These are phyloP conservation scores for Paramecium sonneborni DNA, from an alignment of 73 alveolate genomes.

Conservation along the genomic window DNA sequence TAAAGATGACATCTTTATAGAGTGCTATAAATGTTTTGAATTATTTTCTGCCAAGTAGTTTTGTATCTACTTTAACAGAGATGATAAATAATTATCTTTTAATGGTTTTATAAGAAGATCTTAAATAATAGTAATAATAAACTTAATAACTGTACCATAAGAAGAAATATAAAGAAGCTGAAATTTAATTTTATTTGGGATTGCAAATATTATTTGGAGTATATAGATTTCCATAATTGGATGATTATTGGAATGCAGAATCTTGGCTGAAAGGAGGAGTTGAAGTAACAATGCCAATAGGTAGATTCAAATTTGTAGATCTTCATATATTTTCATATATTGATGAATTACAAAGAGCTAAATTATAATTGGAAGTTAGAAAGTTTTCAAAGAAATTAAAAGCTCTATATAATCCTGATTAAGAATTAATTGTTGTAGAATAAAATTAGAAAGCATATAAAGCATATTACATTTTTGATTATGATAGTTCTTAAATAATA, in stretches of 20 bases:
- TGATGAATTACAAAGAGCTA: not conserved
- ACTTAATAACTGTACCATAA: not conserved
- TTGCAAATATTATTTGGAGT: conserved; percentile 1
- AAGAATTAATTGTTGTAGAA: not conserved
- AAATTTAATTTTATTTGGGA: not conserved
- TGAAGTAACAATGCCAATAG: conserved; percentile 1
- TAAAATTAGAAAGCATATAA: not conserved
- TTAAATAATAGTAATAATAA: not conserved
- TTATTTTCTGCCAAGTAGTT: not conserved
- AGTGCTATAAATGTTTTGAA: not conserved
- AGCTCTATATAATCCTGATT: conserved; percentile 11
- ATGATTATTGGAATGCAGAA: conserved; percentile 17
- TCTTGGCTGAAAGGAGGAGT: not conserved
- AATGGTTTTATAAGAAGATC: not conserved
- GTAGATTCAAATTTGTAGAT: not conserved
- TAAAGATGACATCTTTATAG: not conserved
- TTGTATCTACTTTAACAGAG: not conserved
- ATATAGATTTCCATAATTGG: not conserved
- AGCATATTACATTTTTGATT: not conserved
- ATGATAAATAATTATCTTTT: not conserved
- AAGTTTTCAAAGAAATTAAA: not conserved
- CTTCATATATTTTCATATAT: not conserved
- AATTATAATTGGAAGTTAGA: not conserved
- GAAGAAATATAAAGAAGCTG: conserved; percentile 6
- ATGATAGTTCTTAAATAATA: not conserved